Conservation (phyloP, 495 filamentous ascomycete genomes). For the Aspergillus saccharolyticus region DNA sequence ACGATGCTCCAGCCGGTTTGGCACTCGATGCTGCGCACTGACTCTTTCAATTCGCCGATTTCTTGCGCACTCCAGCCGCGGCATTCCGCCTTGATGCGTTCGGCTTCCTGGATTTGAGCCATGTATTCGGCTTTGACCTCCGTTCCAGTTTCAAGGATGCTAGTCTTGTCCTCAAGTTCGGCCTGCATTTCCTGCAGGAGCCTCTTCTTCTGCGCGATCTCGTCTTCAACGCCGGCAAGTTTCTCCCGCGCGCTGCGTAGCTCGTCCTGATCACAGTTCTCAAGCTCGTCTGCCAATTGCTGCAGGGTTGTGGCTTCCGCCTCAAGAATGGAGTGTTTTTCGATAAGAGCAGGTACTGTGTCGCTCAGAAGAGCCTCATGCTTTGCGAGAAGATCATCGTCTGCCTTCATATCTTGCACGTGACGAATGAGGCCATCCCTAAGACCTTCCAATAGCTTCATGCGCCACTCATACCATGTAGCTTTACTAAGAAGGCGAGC, state of each 20-base stretch:
- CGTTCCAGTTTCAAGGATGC: slow-evolving; percentile 51
- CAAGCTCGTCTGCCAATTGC: slow-evolving; percentile 66
- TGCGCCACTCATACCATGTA: slow-evolving; percentile 98
- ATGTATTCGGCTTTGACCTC: slow-evolving; percentile 63
- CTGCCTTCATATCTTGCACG: slow-evolving; percentile 66
- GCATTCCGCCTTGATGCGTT: slow-evolving; percentile 78
- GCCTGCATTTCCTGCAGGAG: slow-evolving; percentile 59
- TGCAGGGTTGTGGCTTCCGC: slow-evolving; percentile 60
- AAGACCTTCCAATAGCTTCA: slow-evolving; percentile 79
- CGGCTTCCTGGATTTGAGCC: slow-evolving; percentile 75
- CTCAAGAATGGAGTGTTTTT: slow-evolving; percentile 55
- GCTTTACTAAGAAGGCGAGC: slow-evolving; percentile 83
- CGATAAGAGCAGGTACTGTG: slow-evolving; percentile 58
- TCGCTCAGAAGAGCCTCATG: slow-evolving; percentile 61
- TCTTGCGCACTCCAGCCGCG: slow-evolving; percentile 83
- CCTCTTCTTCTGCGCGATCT: slow-evolving; percentile 62
- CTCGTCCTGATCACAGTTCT: slow-evolving; percentile 72
- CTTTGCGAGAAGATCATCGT: slow-evolving; percentile 61
- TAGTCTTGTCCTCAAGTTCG: slow-evolving; percentile 58
- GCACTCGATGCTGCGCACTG: slow-evolving; percentile 62
- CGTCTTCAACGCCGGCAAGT: slow-evolving; percentile 57
- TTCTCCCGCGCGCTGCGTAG: slow-evolving; percentile 61
- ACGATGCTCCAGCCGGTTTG: slow-evolving; percentile 73
- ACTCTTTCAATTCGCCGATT: slow-evolving; percentile 66
- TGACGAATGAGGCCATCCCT: slow-evolving; percentile 73